Evolutionary conservation across 306 rosid genomes (phyloP).

Genomic region (Cucumis sativus): DNA sequence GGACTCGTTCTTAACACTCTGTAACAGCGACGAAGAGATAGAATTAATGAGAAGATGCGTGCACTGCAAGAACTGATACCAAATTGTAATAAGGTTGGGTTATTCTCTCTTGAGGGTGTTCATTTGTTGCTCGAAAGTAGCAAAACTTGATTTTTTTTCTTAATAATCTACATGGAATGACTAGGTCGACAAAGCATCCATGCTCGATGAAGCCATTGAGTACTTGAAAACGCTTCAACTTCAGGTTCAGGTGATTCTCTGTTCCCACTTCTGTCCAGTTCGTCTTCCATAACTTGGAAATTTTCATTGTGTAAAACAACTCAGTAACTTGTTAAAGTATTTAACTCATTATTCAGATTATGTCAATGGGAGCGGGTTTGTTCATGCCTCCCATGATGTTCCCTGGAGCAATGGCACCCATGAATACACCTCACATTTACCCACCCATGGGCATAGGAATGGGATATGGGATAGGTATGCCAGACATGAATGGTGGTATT

Average conservation of each 20-base stretch:
- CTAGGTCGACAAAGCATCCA: conserved; percentile 86
- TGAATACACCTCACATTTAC: conserved; percentile 54
- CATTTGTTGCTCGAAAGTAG: conserved; percentile 1
- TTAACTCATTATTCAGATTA: conserved; percentile 40
- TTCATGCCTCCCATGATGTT: conserved; percentile 75
- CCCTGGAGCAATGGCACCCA: conserved; percentile 61
- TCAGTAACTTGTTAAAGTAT: not conserved
- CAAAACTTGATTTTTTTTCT: not conserved
- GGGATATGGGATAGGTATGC: conserved; percentile 65
- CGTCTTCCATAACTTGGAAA: not conserved
- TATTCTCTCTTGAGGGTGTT: conserved; percentile 6
- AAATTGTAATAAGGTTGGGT: conserved; percentile 71
- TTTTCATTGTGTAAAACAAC: not conserved
- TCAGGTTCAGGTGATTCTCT: conserved; percentile 55
- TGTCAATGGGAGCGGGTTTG: conserved; percentile 86
- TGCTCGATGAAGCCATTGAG: conserved; percentile 92
- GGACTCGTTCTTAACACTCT: conserved; percentile 13
- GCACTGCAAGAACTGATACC: conserved; percentile 85
- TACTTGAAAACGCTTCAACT: conserved; percentile 77
- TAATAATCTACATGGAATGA: conserved; percentile 14
- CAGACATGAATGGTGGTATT: conserved; percentile 56
- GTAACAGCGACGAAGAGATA: conserved; percentile 65
- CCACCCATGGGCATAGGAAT: conserved; percentile 47
- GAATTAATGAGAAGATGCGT: conserved; percentile 91
- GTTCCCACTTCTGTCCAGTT: not conserved